phyloP scores from a whole-genome alignment of 2,329 filamentous ascomycete genomes.

The Cercospora sp. region DNA sequence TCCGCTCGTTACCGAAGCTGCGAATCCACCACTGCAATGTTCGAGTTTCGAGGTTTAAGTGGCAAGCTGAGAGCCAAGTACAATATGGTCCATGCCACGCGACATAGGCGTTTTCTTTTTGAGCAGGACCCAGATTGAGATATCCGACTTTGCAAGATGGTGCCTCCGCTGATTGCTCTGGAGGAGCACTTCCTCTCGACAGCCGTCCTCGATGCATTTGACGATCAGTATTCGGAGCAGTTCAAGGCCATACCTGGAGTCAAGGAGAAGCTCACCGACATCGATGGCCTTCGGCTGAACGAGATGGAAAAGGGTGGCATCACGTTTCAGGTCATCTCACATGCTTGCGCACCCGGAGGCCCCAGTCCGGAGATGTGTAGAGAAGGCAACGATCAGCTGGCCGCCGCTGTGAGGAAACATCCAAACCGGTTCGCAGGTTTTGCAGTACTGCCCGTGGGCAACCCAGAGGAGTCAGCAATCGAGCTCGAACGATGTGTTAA shows the following conservation, averaged over 20 bases:
- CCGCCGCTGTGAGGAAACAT: constrained; percentile 33
- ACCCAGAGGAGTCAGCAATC: constrained; percentile 36
- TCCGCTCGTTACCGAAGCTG: constrained; percentile 15
- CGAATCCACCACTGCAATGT: neutral
- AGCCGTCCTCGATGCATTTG: constrained; percentile 37
- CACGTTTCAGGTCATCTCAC: constrained; percentile 41
- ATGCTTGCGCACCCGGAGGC: constrained; percentile 36
- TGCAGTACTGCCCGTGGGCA: constrained; percentile 38
- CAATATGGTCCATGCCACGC: constrained; percentile 6
- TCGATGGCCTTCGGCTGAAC: constrained; percentile 34
- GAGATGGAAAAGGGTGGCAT: constrained; percentile 40
- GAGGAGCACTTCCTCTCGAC: constrained; percentile 42
- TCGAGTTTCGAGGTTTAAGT: neutral
- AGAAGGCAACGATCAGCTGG: constrained; percentile 40
- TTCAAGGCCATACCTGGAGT: constrained; percentile 38
- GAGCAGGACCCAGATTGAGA: neutral
- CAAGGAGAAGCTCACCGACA: constrained; percentile 35
- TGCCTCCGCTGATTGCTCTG: constrained; percentile 40
- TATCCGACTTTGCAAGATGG: constrained; percentile 27
- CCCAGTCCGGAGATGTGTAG: constrained; percentile 33
- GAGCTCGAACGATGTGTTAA: constrained; percentile 40
- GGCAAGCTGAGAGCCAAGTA: constrained; percentile 2
- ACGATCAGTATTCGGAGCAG: constrained; percentile 36
- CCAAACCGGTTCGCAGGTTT: constrained; percentile 39
- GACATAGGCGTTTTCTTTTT: neutral